phyloP scores from a whole-genome alignment of 805 yeast species.

The Groenewaldozyma salmanticensis region DNA sequence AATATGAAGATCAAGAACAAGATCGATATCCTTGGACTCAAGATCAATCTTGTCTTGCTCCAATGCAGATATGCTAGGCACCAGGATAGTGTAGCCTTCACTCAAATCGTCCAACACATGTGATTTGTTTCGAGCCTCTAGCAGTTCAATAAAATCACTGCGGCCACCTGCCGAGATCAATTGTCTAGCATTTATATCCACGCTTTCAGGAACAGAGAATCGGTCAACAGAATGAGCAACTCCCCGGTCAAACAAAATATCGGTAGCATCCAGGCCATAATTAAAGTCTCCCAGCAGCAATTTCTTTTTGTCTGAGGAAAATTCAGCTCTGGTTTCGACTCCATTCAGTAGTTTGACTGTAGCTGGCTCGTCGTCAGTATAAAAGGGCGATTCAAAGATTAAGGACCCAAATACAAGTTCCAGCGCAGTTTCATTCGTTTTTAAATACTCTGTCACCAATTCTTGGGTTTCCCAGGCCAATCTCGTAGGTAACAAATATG shows the following conservation, averaged over 20 bases:
- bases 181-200: constrained; percentile 46
- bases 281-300: constrained; percentile 17
- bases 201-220: constrained; percentile 45
- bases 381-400: constrained; percentile 54
- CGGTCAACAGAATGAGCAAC: constrained; percentile 63
- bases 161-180: constrained; percentile 48
- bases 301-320: constrained; percentile 7
- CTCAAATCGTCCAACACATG: constrained; percentile 33
- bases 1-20: constrained; percentile 58
- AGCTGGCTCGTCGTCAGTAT: constrained; percentile 44
- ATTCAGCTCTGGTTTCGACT: constrained; percentile 7
- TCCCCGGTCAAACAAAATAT: constrained; percentile 72
- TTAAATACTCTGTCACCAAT: constrained; percentile 49
- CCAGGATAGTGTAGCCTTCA: constrained; percentile 49
- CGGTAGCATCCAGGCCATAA: constrained; percentile 34
- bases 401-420: constrained; percentile 45
- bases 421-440: constrained; percentile 41
- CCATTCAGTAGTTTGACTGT: constrained; percentile 21
- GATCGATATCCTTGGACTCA: constrained; percentile 35
- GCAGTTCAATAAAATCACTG: constrained; percentile 35
- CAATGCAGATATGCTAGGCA: constrained; percentile 59
- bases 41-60: constrained; percentile 40
- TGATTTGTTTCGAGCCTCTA: constrained; percentile 37
- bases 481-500: constrained; percentile 70
- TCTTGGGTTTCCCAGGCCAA: constrained; percentile 59